Evolutionary conservation across 2,329 filamentous ascomycete genomes (phyloP).

Genomic region (Aspergillus ochraceoroseus): DNA sequence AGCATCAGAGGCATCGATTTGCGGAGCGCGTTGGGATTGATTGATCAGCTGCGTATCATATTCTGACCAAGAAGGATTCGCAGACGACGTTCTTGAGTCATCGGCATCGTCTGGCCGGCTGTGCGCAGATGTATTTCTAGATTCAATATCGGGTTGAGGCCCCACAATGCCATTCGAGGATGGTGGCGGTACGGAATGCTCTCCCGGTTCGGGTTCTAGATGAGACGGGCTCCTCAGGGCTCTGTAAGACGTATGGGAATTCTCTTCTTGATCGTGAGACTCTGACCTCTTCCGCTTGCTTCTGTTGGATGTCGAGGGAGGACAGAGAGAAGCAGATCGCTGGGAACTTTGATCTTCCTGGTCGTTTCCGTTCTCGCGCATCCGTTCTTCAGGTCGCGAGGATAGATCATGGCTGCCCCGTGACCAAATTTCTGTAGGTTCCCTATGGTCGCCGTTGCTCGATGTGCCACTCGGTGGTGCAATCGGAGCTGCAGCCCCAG

Average conservation of each 20-base stretch:
- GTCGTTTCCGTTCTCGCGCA: slow-evolving; percentile 47
- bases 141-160: slow-evolving; percentile 20
- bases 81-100: slow-evolving; percentile 24
- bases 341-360: slow-evolving; percentile 25
- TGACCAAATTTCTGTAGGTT: slow-evolving; percentile 18
- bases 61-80: slow-evolving; percentile 35
- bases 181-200: slow-evolving; percentile 22
- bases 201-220: slow-evolving; percentile 34
- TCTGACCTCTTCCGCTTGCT: slow-evolving; percentile 64
- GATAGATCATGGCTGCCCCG: slow-evolving; percentile 23
- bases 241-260: slow-evolving; percentile 32
- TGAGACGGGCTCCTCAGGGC: slow-evolving; percentile 39
- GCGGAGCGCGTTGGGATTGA: slow-evolving; percentile 46
- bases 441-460: slow-evolving; percentile 21
- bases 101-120: slow-evolving; percentile 31
- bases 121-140: slow-evolving; percentile 21
- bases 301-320: slow-evolving; percentile 40
- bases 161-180: slow-evolving; percentile 20
- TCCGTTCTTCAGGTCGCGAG: slow-evolving; percentile 41
- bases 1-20: slow-evolving; percentile 47
- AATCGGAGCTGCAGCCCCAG: slow-evolving; percentile 15
- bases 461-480: slow-evolving; percentile 16
- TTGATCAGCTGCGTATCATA: slow-evolving; percentile 42
- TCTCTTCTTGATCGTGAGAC: slow-evolving; percentile 50
- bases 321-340: slow-evolving; percentile 24